Percentiles rank a stretch among this genome's conserved stretches.
Conservation (phyloP, 2,329 filamentous ascomycete species). For the Ustulina deusta region DNA sequence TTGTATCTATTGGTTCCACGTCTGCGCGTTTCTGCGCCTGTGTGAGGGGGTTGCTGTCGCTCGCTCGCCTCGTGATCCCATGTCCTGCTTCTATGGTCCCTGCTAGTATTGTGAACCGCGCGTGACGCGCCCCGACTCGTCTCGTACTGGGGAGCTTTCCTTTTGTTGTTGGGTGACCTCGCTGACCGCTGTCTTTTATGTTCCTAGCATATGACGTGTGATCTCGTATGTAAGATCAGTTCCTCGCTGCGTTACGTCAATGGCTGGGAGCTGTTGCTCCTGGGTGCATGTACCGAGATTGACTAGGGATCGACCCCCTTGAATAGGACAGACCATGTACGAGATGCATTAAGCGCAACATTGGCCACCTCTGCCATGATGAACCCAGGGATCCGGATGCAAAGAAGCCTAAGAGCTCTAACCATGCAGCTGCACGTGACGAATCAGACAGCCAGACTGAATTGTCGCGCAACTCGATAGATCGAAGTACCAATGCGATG, state of each 20-base stretch:
- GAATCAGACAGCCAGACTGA: slow-evolving; percentile 70
- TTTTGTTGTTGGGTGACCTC: slow-evolving; percentile 48
- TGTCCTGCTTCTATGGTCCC: slow-evolving; percentile 35
- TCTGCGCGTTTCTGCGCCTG: slow-evolving; percentile 46
- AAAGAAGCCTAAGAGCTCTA: slow-evolving; percentile 81
- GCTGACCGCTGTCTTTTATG: slow-evolving; percentile 60
- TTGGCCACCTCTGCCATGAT: slow-evolving; percentile 97
- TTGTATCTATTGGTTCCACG: slow-evolving; percentile 51
- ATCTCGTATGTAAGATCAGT: slow-evolving; percentile 76
- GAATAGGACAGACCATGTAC: slow-evolving; percentile 92
- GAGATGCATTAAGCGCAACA: slow-evolving; percentile 97
- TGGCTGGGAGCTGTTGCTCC: slow-evolving; percentile 46
- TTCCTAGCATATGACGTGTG: slow-evolving; percentile 88
- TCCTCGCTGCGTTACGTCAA: slow-evolving; percentile 48
- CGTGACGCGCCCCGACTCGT: slow-evolving; percentile 42
- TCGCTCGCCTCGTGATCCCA: slow-evolving; percentile 42
- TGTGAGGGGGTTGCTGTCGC: slow-evolving; percentile 37
- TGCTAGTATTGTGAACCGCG: slow-evolving; percentile 36
- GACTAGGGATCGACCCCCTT: slow-evolving; percentile 52
- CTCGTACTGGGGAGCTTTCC: slow-evolving; percentile 28
- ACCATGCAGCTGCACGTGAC: slow-evolving; percentile 68
- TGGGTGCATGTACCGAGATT: slow-evolving; percentile 50
- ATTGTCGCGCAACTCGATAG: slow-evolving; percentile 66
- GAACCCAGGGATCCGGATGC: slow-evolving; percentile 87
- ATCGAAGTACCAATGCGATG: slow-evolving; percentile 67